These are phyloP conservation scores for Dendrobium officinale DNA, from an alignment of 106 monocot genomes.

Conservation along the genomic window DNA sequence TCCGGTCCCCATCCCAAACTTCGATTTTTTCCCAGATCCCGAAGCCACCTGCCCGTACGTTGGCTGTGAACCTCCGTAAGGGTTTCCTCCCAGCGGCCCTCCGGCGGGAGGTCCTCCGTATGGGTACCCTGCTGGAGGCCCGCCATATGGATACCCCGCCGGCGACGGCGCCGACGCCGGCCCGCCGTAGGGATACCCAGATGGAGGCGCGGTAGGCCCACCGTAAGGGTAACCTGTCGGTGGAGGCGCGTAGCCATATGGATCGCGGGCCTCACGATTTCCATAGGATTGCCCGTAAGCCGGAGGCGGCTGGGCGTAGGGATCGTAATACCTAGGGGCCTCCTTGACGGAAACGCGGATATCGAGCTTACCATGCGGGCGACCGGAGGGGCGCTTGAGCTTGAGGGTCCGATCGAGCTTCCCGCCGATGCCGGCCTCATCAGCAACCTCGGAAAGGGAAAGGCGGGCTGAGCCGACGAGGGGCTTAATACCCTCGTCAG, in stretches of 20 bases:
- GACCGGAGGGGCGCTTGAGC: constrained; percentile 73
- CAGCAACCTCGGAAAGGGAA: constrained; percentile 58
- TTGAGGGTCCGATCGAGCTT: constrained; percentile 28
- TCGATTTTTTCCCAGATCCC: constrained; percentile 47
- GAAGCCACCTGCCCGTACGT: constrained; percentile 8
- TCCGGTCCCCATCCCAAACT: constrained; percentile 80
- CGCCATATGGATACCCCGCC: constrained; percentile 12
- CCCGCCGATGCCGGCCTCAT: constrained; percentile 38
- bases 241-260: constrained; percentile 17
- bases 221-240: constrained; percentile 18
- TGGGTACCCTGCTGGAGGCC: constrained; percentile 4
- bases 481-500: constrained; percentile 56
- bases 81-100: neutral
- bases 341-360: constrained; percentile 48
- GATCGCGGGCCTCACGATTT: constrained; percentile 19
- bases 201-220: constrained; percentile 5
- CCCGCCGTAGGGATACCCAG: constrained; percentile 10
- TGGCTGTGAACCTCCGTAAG: constrained; percentile 14
- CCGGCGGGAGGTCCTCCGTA: constrained; percentile 1
- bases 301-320: constrained; percentile 15
- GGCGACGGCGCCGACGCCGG: neutral
- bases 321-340: constrained; percentile 22
- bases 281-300: constrained; percentile 29
- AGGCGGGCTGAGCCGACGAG: constrained; percentile 73
- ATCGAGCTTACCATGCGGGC: constrained; percentile 56